A percentile compares a stretch with the other conserved stretches of the same genome.
Conservation (phyloP, 2,329 filamentous ascomycete species). For the Aureobasidium sp. region DNA sequence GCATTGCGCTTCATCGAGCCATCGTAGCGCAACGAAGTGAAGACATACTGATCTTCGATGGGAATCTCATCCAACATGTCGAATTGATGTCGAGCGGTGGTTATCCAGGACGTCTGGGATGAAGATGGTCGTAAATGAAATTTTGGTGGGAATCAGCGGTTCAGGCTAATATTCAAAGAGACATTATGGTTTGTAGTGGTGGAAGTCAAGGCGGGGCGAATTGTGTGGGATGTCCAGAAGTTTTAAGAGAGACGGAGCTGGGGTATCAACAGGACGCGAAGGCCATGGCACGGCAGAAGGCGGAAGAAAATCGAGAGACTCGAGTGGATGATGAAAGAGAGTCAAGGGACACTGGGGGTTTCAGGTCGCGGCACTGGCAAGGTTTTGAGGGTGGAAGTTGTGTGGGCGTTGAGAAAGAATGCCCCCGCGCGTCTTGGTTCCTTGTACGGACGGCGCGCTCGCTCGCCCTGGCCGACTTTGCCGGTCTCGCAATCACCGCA, state of each 20-base stretch:
- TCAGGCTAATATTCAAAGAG: conserved; percentile 7
- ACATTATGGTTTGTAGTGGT: conserved; percentile 8
- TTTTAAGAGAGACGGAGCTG: neutral
- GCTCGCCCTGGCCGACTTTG: neutral
- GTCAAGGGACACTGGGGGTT: neutral
- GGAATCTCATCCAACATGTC: conserved; percentile 13
- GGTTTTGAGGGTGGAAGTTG: neutral
- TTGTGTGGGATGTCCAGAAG: neutral
- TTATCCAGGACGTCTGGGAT: neutral
- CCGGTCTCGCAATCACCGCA: conserved; percentile 3
- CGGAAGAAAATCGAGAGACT: neutral
- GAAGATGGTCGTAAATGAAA: neutral
- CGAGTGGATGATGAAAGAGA: neutral
- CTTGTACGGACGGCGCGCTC: neutral
- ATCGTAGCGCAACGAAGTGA: conserved; percentile 67
- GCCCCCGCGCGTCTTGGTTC: neutral
- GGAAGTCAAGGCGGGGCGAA: conserved; percentile 5
- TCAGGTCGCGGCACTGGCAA: neutral
- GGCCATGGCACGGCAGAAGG: neutral
- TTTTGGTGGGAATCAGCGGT: neutral
- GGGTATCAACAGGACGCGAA: neutral
- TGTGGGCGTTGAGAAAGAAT: conserved; percentile 4
- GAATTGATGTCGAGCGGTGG: neutral
- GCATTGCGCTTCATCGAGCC: conserved; percentile 30
- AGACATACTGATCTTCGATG: conserved; percentile 35